These are phyloP conservation scores for Protomyces pachydermus DNA, from an alignment of 1,139 yeast genomes.

Conservation along the genomic window DNA sequence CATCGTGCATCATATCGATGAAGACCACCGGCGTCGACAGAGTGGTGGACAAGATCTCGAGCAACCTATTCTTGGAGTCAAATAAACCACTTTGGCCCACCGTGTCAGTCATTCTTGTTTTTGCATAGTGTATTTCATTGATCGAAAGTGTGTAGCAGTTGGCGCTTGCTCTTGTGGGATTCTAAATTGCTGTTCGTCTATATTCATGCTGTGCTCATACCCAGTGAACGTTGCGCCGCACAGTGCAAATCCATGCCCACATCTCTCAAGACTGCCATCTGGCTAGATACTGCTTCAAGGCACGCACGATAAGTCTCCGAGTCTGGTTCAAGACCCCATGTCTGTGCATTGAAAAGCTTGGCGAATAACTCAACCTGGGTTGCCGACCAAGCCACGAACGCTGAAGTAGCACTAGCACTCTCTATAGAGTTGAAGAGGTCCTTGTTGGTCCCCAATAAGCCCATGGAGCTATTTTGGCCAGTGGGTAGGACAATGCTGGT, in stretches of 20 bases:
- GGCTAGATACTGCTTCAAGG: slow-evolving; percentile 52
- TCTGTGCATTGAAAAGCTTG: slow-evolving; percentile 57
- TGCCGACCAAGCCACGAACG: slow-evolving; percentile 15
- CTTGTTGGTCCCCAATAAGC: background rate
- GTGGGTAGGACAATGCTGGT: background rate
- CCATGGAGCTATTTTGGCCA: no score
- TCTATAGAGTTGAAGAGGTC: background rate
- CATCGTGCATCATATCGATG: slow-evolving; percentile 14
- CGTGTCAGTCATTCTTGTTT: background rate
- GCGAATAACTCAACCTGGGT: slow-evolving; percentile 43
- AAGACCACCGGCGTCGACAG: slow-evolving; percentile 19
- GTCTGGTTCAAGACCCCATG: slow-evolving; percentile 56
- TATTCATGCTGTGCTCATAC: background rate
- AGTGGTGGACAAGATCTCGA: slow-evolving; percentile 13
- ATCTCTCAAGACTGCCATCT: slow-evolving; percentile 56
- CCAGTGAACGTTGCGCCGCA: slow-evolving; percentile 34
- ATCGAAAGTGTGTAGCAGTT: background rate
- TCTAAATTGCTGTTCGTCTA: no score
- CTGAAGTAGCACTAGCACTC: slow-evolving; percentile 2
- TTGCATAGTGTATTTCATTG: background rate
- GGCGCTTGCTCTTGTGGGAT: background rate
- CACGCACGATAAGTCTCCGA: slow-evolving; percentile 51
- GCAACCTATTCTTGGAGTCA: background rate
- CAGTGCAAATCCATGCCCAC: slow-evolving; percentile 72
- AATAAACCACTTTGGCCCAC: background rate